Evolutionary conservation across 1,284 basidiomycete species (phyloP).

Genomic region (Irpex sp.): DNA sequence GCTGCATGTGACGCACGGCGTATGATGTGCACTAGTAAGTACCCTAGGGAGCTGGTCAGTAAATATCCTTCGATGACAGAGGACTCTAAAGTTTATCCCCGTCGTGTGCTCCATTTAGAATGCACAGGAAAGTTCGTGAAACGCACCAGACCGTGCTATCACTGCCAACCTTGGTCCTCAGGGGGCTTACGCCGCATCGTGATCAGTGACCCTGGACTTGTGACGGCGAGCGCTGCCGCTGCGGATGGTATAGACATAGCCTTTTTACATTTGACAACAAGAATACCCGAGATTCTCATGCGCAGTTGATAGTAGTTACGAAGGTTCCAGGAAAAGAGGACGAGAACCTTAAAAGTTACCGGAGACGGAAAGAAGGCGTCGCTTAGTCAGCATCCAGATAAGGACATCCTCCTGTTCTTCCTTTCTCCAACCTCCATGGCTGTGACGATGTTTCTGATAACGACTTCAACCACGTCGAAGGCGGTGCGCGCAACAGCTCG

Average conservation of each 20-base stretch:
- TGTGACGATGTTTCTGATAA: background rate
- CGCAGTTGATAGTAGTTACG: background rate
- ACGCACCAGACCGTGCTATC: slow-evolving; percentile 42
- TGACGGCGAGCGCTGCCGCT: slow-evolving; percentile 33
- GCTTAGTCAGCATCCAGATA: background rate
- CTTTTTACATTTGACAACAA: background rate
- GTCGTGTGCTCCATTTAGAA: slow-evolving; percentile 38
- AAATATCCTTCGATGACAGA: too few species aligned
- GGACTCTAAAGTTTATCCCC: too few species aligned
- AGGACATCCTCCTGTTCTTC: background rate
- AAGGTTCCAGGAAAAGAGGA: background rate
- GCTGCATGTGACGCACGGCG: too few species aligned
- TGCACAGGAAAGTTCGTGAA: slow-evolving; percentile 46
- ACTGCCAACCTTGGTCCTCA: slow-evolving; percentile 27
- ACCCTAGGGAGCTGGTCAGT: too few species aligned
- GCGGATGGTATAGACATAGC: slow-evolving; percentile 7
- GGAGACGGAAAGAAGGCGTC: background rate
- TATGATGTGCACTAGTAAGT: too few species aligned
- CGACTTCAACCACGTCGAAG: background rate
- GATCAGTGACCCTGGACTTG: slow-evolving; percentile 39
- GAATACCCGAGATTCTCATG: background rate
- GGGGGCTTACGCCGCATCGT: too few species aligned
- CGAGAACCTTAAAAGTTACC: background rate
- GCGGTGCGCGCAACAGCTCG: background rate
- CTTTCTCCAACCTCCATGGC: background rate